Evolutionary conservation across 257 asterid genomes (phyloP).

Genomic region (Pogostemon cablin): DNA sequence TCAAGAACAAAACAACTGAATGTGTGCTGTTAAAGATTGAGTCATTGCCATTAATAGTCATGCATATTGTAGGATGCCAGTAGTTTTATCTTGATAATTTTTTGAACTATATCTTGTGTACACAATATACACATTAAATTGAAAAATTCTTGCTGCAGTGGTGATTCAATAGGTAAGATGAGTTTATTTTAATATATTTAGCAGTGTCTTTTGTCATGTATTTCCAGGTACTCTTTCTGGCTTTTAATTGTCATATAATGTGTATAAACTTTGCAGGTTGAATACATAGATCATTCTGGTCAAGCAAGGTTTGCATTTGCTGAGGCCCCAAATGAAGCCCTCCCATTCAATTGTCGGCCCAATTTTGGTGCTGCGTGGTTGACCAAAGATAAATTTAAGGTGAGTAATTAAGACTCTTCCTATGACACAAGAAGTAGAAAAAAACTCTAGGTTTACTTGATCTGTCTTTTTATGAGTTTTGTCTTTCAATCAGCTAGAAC

Average conservation of each 20-base stretch:
- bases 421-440: slow-evolving; percentile 27
- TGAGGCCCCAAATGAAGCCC: slow-evolving; percentile 97
- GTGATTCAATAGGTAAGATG: not conserved
- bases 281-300: slow-evolving; percentile 87
- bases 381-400: slow-evolving; percentile 86
- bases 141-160: slow-evolving; percentile 6
- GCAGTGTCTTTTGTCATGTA: slow-evolving; percentile 12
- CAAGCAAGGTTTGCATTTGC: slow-evolving; percentile 74
- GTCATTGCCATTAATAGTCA: not conserved
- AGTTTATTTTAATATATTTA: not conserved
- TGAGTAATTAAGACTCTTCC: slow-evolving; percentile 35
- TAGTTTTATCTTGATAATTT: slow-evolving; percentile 13
- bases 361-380: slow-evolving; percentile 91
- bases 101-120: slow-evolving; percentile 8
- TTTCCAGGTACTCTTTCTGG: slow-evolving; percentile 15
- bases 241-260: slow-evolving; percentile 20
- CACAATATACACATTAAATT: slow-evolving; percentile 2
- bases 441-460: slow-evolving; percentile 17
- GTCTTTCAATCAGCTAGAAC: slow-evolving; percentile 3
- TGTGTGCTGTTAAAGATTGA: not conserved
- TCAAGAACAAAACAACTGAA: not conserved
- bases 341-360: slow-evolving; percentile 85
- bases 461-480: slow-evolving; percentile 14
- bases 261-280: slow-evolving; percentile 57
- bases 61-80: not conserved